Evolutionary conservation across 2,329 filamentous ascomycete species (phyloP).

Genomic region (Trichoderma endophyticum): DNA sequence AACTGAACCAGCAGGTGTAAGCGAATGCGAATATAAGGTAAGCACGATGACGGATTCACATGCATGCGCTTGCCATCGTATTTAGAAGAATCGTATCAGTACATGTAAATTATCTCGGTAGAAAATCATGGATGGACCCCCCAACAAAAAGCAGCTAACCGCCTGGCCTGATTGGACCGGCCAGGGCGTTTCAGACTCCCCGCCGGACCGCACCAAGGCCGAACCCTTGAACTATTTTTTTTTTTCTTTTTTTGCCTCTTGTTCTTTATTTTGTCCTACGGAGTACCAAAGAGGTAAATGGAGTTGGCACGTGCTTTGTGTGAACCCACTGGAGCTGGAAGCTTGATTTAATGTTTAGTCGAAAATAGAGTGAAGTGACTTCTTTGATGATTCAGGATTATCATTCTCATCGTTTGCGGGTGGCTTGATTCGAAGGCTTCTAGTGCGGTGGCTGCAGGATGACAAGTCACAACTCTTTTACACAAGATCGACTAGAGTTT

Average conservation of each 20-base stretch:
- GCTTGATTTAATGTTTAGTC: not conserved
- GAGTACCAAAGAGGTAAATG: not conserved
- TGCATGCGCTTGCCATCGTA: not conserved
- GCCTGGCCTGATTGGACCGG: not conserved
- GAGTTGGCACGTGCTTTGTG: not conserved
- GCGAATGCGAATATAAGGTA: not conserved
- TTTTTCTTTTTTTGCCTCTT: not conserved
- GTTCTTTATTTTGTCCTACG: not conserved
- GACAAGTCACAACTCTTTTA: not conserved
- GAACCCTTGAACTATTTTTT: not conserved
- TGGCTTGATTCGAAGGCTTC: not conserved
- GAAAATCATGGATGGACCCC: not conserved
- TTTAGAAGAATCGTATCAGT: not conserved
- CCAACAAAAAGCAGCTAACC: slow-evolving; percentile 3
- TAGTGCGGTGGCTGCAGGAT: not conserved
- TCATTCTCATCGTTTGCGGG: not conserved
- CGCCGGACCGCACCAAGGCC: not conserved
- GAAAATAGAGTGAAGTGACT: not conserved
- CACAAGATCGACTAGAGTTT: too few species aligned
- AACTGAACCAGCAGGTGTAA: not conserved
- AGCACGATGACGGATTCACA: not conserved
- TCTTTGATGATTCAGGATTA: not conserved
- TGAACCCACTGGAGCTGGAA: not conserved
- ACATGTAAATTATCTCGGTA: not conserved
- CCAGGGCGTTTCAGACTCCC: slow-evolving; percentile 6